These are phyloP conservation scores for Mucor saturninus DNA, from an alignment of 371 early-diverging fungal species.

Conservation along the genomic window DNA sequence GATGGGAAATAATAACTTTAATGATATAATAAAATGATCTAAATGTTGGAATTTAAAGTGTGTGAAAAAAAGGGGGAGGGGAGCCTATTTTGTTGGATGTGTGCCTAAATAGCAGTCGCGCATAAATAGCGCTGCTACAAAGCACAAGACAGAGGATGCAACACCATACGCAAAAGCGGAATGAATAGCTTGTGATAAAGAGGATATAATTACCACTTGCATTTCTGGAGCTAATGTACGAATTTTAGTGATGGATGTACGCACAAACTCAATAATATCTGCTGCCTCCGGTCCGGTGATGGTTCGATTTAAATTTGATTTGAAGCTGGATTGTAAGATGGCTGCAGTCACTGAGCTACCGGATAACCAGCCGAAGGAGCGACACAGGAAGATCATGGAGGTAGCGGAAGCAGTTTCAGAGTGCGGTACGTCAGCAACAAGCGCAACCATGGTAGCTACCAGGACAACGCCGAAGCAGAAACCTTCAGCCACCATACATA, in stretches of 20 bases:
- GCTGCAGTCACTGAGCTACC: slow-evolving; percentile 46
- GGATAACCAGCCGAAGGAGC: slow-evolving; percentile 50
- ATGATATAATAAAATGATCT: too few relatives aligned
- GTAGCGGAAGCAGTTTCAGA: slow-evolving; percentile 50
- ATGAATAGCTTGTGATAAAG: slow-evolving; percentile 26
- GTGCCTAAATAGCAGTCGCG: not conserved
- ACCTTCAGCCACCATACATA: slow-evolving; percentile 46
- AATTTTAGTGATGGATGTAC: slow-evolving; percentile 43
- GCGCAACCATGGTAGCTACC: slow-evolving; percentile 53
- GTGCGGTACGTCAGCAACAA: slow-evolving; percentile 46
- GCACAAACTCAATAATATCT: slow-evolving; percentile 42
- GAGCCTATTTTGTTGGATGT: too few relatives aligned
- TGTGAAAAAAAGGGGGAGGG: too few relatives aligned
- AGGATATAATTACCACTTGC: slow-evolving; percentile 28
- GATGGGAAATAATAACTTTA: too few relatives aligned
- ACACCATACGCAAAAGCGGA: slow-evolving; percentile 7
- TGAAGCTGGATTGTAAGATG: slow-evolving; percentile 49
- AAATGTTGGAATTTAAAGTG: too few relatives aligned
- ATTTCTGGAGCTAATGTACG: slow-evolving; percentile 33
- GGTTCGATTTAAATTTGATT: slow-evolving; percentile 22
- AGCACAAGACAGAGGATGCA: too few relatives aligned
- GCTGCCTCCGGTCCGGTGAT: slow-evolving; percentile 44
- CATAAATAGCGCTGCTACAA: too few relatives aligned
- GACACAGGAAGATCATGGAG: slow-evolving; percentile 54
- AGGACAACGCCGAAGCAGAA: slow-evolving; percentile 45